Evolutionary conservation across 78 protist species (phyloP), one percentile per base, ranked within the genome.

Genomic region (Dictyostelium purpureum): DNA sequence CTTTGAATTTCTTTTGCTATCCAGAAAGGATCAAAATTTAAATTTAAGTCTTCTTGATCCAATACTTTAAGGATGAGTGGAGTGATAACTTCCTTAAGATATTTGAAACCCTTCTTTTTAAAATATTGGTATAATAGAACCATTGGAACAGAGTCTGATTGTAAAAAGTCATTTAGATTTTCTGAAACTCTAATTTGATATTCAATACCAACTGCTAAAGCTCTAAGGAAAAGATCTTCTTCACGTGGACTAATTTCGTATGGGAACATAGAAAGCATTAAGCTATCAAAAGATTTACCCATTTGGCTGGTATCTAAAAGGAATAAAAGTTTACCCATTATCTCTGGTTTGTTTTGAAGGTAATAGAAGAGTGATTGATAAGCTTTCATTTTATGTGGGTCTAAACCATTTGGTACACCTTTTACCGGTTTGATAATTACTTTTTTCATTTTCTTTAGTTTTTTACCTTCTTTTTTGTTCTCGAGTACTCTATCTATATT

Each of bases 11-110:
- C 67, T 28, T 85, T 70, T 21, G 71, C 31, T 42, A 85, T 85
- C 92, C 92, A 85, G 18, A 73, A 52, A 9, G 92, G 92, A 47
- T 85, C 92, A 33, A 70, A 59, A 51, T 85, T 85, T 37, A 85
- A 66, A 73, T 85, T 61, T 14, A 85, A 35, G 31, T 85, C 92
- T 37, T 52, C 37, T n/a, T 56, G 40, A 42, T 70, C 70, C n/a
- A 85, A 38, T 11, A 85, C 57, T 12, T 59, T 70, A 1, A 70
- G n/a, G 16, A 85, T 73, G 6, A 37, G 10, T 38, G 92, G 92
- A 19, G 83, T 57, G 18, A 85, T 73, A 2, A 73, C 24, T 26
- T 85, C 92, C 26, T 56, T 66, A 2, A 85, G 71, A 35, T 73
- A 85, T 42, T 73, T 85, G 38, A 74, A 45, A n/a, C 92, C 92